Evolutionary conservation across 1,139 yeast genomes (phyloP), one percentile per base, ranked within the genome.

Genomic region (Wickerhamiella infanticola): DNA sequence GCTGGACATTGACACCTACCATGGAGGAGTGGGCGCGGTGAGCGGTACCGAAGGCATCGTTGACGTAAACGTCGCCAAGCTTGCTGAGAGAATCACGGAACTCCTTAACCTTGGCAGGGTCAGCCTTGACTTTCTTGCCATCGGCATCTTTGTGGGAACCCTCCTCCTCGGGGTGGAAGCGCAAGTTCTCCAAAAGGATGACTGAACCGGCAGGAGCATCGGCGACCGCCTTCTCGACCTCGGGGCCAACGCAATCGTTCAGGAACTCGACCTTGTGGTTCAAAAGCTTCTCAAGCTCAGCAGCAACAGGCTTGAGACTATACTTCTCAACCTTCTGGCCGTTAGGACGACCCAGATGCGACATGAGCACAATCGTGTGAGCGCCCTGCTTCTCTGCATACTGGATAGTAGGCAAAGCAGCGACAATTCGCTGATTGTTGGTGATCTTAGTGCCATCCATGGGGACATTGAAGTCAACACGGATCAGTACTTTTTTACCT

Each of bases 1-100:
- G 85, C 51, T 90, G 88, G 59, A 85, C 75, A 59, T 88, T 85
- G 57, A 88, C 72, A 61, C 97, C 97, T 62, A 90, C 97, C 85
- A 90, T 86, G 43, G 97, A 88, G 45, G 96, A 85, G 74, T 88
- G 97, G 53, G 97, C 97, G 74, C 97, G 84, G 80, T 88, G 97
- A 47, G 96, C 95, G 55, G 97, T 90, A 64, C 97, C 97, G 62
- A 88, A 88, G 50, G 97, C 97, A 66, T 88, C 97, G 69, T 88
- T 88, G 66, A 88, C 79, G 72, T 88, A 88, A 55, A 88, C 94
- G 61, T 88, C 97, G 56, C 95, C 96, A 62, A 88, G 74, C 49
- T 82, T 69, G 60, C 95, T 82, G 70, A 88, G 78, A 63, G 81
- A 79, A 59, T 74, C 62, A 76, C 97, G 83, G 81, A 88, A 88